A percentile compares a stretch with the other conserved stretches of the same genome.
Conservation (phyloP, 2,329 filamentous ascomycete species). For the Graphium sp. region DNA sequence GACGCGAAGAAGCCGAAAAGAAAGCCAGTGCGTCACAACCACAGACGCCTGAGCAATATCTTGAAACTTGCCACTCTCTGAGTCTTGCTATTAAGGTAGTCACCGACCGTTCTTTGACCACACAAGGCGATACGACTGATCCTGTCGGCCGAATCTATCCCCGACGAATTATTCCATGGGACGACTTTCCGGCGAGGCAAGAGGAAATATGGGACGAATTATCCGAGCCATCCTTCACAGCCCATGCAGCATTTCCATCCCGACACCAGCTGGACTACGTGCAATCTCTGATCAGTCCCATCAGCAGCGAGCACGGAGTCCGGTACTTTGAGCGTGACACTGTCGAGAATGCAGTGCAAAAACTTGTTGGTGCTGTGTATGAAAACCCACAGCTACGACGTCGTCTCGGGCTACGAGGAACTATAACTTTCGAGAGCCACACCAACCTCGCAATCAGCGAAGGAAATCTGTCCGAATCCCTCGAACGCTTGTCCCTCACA, state of each 20-base stretch:
- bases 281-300: conserved; percentile 11
- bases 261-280: conserved; percentile 16
- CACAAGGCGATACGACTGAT: conserved; percentile 15
- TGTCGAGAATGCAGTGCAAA: conserved; percentile 17
- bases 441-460: conserved; percentile 13
- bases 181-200: conserved; percentile 14
- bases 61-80: conserved; percentile 15
- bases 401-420: conserved; percentile 14
- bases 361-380: conserved; percentile 12
- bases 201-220: conserved; percentile 14
- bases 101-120: conserved; percentile 14
- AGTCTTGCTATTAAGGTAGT: conserved; percentile 13
- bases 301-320: conserved; percentile 17
- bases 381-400: conserved; percentile 11
- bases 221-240: conserved; percentile 10
- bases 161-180: conserved; percentile 17
- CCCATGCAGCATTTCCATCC: conserved; percentile 13
- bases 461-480: conserved; percentile 9
- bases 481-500: too few species aligned
- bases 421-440: conserved; percentile 18
- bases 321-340: conserved; percentile 15
- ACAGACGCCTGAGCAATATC: conserved; percentile 12
- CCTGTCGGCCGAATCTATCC: conserved; percentile 15
- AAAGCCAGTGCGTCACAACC: conserved; percentile 7
- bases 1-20: conserved; percentile 12